Conservation (phyloP, 2,329 filamentous ascomycete genomes). For the Cadophora sp. region DNA sequence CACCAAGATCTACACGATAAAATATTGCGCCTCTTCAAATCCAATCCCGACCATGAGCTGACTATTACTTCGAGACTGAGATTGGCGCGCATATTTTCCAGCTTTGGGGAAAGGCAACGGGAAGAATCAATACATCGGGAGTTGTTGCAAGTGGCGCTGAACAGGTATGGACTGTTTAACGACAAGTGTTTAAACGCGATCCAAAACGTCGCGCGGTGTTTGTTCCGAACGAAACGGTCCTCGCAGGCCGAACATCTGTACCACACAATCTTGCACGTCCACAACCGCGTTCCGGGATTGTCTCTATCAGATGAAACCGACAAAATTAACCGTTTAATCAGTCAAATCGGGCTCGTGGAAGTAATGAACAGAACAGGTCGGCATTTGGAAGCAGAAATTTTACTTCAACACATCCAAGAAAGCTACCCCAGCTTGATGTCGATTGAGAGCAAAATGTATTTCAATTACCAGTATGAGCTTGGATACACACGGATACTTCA, state of each 20-base stretch:
- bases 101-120: neutral
- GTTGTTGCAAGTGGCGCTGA: slow-evolving; percentile 17
- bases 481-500: neutral
- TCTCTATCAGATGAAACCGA: neutral
- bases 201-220: neutral
- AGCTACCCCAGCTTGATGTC: neutral
- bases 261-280: neutral
- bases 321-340: too few relatives aligned
- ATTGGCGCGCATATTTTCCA: neutral
- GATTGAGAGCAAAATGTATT: too few relatives aligned
- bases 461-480: neutral
- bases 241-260: slow-evolving; percentile 6
- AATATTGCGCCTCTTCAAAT: neutral
- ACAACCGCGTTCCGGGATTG: neutral
- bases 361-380: neutral
- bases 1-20: slow-evolving; percentile 12
- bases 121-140: slow-evolving; percentile 6
- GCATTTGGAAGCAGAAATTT: neutral
- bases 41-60: neutral
- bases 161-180: neutral
- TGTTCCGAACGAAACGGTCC: neutral
- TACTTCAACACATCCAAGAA: neutral
- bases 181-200: neutral
- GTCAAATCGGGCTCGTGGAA: neutral
- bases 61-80: neutral